A percentile compares a stretch with the other conserved stretches of the same genome.
Conservation (phyloP, 2,329 filamentous ascomycete species). For the Apiospora pterosperma region DNA sequence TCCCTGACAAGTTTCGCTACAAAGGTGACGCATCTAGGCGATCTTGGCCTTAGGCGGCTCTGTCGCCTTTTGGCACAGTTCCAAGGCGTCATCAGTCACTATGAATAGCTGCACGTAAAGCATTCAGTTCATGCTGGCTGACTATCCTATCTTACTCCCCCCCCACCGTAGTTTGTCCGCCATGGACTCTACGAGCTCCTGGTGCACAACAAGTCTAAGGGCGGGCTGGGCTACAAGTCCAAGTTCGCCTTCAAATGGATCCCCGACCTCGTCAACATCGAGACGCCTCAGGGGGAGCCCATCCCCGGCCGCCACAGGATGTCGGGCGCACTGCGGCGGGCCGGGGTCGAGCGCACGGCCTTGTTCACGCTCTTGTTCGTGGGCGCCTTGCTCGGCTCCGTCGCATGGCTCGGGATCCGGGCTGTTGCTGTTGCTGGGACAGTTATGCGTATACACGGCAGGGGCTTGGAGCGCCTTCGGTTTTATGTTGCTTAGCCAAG, state of each 20-base stretch:
- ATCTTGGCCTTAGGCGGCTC: not conserved
- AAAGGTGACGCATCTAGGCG: not conserved
- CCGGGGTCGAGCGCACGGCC: slow-evolving; percentile 28
- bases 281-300: slow-evolving; percentile 25
- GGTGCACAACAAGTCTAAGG: slow-evolving; percentile 54
- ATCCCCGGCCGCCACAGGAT: slow-evolving; percentile 22
- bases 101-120: no score
- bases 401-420: not conserved
- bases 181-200: slow-evolving; percentile 58
- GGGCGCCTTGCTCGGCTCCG: slow-evolving; percentile 9
- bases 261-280: slow-evolving; percentile 40
- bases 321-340: slow-evolving; percentile 20
- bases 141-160: no score
- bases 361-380: slow-evolving; percentile 18
- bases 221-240: slow-evolving; percentile 59
- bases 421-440: not conserved
- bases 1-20: not conserved
- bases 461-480: not conserved
- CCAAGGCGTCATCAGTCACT: not conserved
- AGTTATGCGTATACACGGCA: not conserved
- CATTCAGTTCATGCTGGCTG: not conserved
- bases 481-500: no score
- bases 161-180: slow-evolving; percentile 36
- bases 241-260: slow-evolving; percentile 71
- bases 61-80: not conserved